phyloP scores from a whole-genome alignment of 441 rosid genomes.

The Euphorbia celastroides region DNA sequence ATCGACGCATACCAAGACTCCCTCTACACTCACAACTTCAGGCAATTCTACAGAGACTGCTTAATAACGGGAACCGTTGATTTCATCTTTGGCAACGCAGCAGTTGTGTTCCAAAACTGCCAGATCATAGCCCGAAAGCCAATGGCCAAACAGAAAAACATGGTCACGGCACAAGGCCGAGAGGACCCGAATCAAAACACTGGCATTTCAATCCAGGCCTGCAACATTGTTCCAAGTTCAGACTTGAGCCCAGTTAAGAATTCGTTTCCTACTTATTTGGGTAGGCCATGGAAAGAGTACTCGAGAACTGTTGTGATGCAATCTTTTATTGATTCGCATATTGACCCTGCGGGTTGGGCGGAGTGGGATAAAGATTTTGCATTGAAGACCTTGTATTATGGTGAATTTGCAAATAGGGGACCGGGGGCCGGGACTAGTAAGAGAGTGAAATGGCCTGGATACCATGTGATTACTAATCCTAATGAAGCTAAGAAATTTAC shows the following conservation, averaged over 20 bases:
- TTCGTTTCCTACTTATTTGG: constrained; percentile 45
- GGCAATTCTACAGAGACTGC: constrained; percentile 63
- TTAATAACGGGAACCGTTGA: constrained; percentile 57
- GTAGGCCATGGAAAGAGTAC: constrained; percentile 63
- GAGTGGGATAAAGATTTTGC: constrained; percentile 50
- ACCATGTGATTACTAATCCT: constrained; percentile 36
- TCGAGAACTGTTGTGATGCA: constrained; percentile 68
- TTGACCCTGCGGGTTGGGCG: constrained; percentile 61
- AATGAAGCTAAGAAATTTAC: constrained; percentile 51
- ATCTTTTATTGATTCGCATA: constrained; percentile 44
- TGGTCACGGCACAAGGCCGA: constrained; percentile 58
- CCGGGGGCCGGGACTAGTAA: constrained; percentile 32
- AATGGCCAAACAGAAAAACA: constrained; percentile 39
- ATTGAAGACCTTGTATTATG: constrained; percentile 49
- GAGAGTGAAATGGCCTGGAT: constrained; percentile 68
- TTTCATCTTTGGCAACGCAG: constrained; percentile 74
- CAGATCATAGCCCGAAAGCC: constrained; percentile 45
- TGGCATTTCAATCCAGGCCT: constrained; percentile 58
- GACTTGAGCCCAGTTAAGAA: constrained; percentile 40
- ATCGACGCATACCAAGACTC: constrained; percentile 74
- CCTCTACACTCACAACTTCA: constrained; percentile 54
- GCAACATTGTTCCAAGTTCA: constrained; percentile 45
- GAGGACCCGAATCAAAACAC: constrained; percentile 43
- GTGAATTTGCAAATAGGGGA: constrained; percentile 58
- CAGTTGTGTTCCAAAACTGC: constrained; percentile 69